These are phyloP conservation scores for Botrytis paeoniae DNA, from an alignment of 2,329 filamentous ascomycete species.

Conservation along the genomic window DNA sequence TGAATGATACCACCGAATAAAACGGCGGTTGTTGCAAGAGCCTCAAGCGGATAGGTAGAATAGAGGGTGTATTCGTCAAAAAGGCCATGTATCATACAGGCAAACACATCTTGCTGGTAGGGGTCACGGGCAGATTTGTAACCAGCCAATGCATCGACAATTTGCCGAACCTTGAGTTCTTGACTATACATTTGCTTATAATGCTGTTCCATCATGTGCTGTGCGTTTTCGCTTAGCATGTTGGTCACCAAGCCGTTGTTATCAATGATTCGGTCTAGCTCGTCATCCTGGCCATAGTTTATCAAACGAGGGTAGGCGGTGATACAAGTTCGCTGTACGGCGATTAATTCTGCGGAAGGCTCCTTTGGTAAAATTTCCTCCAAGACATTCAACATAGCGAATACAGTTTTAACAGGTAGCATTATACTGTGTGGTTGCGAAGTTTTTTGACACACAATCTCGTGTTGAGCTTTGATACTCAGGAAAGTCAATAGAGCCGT, in stretches of 20 bases:
- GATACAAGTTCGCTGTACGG: constrained; percentile 82
- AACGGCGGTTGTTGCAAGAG: constrained; percentile 90
- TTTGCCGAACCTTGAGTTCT: constrained; percentile 79
- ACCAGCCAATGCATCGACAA: constrained; percentile 77
- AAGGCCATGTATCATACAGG: constrained; percentile 96
- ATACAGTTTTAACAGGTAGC: constrained; percentile 81
- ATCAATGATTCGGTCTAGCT: constrained; percentile 88
- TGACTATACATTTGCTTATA: constrained; percentile 98
- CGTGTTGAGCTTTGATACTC: constrained; percentile 77
- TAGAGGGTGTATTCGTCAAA: constrained; percentile 98
- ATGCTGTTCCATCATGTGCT: constrained; percentile 91
- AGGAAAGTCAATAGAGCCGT: constrained; percentile 75
- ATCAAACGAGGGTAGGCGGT: constrained; percentile 91
- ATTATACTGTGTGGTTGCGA: constrained; percentile 64
- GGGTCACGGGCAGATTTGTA: constrained; percentile 87
- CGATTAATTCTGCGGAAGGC: constrained; percentile 65
- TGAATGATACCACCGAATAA: constrained; percentile 96
- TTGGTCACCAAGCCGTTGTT: constrained; percentile 80
- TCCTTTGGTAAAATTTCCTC: constrained; percentile 64
- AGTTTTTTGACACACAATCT: constrained; percentile 68
- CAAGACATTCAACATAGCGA: constrained; percentile 74
- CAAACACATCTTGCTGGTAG: constrained; percentile 88
- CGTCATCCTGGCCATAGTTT: constrained; percentile 77
- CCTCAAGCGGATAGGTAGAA: constrained; percentile 92
- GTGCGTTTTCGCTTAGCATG: constrained; percentile 71